A percentile compares a stretch with the other conserved stretches of the same genome.
Evolutionary conservation across 441 rosid species (phyloP).

Genomic region (Pelargonium australe): DNA sequence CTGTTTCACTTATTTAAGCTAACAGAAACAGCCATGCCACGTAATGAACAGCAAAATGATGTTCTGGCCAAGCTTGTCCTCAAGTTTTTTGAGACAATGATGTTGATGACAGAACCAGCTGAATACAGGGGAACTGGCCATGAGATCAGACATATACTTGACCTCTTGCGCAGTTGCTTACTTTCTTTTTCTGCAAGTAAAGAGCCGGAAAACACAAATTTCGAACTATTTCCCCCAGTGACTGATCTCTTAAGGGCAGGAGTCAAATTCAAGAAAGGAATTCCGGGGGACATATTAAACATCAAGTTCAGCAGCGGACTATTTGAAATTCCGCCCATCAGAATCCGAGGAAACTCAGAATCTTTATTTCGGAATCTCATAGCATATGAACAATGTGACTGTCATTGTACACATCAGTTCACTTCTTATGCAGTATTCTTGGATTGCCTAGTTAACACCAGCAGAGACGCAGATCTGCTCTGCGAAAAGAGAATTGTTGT

Average conservation of each 20-base stretch:
- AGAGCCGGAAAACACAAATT: background rate
- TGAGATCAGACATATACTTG: background rate
- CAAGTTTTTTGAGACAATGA: background rate
- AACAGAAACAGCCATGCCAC: background rate
- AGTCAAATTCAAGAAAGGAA: background rate
- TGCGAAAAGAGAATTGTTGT: background rate
- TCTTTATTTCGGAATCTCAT: background rate
- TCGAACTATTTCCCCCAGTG: background rate
- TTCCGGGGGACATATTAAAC: background rate
- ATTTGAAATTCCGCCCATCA: background rate
- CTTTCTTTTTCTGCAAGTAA: background rate
- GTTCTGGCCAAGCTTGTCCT: too few species aligned
- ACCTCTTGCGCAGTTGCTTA: background rate
- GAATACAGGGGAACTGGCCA: background rate
- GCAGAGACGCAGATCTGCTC: background rate
- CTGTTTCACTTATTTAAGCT: background rate
- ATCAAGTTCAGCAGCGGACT: background rate
- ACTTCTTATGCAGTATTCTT: background rate
- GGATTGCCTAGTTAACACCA: background rate
- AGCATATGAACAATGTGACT: background rate
- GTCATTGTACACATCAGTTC: background rate
- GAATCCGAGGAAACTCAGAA: background rate
- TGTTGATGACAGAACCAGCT: background rate
- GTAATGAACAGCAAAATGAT: background rate
- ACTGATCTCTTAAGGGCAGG: background rate